Evolutionary conservation across 2,329 filamentous ascomycete species (phyloP).

Genomic region (Cladosporium velox): DNA sequence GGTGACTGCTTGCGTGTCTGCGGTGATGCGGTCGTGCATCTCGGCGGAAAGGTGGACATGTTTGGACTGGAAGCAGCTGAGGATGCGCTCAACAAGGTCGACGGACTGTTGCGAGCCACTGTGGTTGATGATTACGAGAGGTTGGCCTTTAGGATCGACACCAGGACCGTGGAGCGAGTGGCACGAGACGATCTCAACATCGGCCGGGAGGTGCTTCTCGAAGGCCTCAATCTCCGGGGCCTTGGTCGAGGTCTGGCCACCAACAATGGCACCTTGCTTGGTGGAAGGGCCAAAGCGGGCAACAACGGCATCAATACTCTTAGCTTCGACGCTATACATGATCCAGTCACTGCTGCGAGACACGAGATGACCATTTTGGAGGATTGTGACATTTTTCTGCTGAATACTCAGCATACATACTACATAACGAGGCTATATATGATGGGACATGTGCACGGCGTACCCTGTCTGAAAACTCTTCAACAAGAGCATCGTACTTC

Average conservation of each 20-base stretch:
- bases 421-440: constrained; percentile 30
- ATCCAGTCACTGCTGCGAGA: constrained; percentile 97
- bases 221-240: constrained; percentile 94
- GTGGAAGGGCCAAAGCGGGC: constrained; percentile 90
- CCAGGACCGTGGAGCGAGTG: constrained; percentile 94
- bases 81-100: constrained; percentile 74
- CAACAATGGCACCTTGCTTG: constrained; percentile 91
- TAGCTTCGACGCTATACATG: constrained; percentile 97
- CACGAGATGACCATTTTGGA: constrained; percentile 92
- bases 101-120: constrained; percentile 78
- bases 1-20: constrained; percentile 96
- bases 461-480: constrained; percentile 89
- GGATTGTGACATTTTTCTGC: constrained; percentile 80
- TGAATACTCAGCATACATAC: constrained; percentile 47
- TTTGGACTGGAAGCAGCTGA: constrained; percentile 81
- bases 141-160: constrained; percentile 85
- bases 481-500: constrained; percentile 75
- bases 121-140: constrained; percentile 91
- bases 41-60: constrained; percentile 83
- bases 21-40: constrained; percentile 94
- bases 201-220: constrained; percentile 79
- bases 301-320: constrained; percentile 83
- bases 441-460: constrained; percentile 45
- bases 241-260: constrained; percentile 97
- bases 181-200: constrained; percentile 92